A percentile compares a stretch with the other conserved stretches of the same genome.
Evolutionary conservation across 2,329 filamentous ascomycete genomes (phyloP).

Genomic region (Chaetomiaceae sp.): DNA sequence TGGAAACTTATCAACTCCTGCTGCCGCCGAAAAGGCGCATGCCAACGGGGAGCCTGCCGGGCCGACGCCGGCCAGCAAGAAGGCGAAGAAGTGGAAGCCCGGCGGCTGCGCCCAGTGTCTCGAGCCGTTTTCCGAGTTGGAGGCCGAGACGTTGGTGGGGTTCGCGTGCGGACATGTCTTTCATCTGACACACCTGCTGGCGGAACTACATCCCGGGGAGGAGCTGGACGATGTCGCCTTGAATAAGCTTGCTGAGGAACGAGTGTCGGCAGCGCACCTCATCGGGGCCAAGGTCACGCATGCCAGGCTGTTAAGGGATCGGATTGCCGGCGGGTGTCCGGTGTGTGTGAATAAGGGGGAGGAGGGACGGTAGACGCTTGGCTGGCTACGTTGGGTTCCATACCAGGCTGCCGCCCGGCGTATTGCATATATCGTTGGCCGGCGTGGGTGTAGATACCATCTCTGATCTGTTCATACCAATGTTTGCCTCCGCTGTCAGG

Average conservation of each 20-base stretch:
- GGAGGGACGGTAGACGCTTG: background rate
- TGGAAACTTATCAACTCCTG: background rate
- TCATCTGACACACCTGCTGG: conserved; percentile 68
- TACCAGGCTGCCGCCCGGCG: no score
- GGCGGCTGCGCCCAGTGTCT: conserved; percentile 59
- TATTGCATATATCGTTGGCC: background rate
- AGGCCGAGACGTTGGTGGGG: conserved; percentile 69
- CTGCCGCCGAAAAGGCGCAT: background rate
- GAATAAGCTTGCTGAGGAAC: conserved; percentile 38
- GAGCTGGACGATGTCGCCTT: conserved; percentile 43
- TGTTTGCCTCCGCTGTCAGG: background rate
- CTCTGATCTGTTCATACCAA: background rate
- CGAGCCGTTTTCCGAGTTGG: conserved; percentile 54
- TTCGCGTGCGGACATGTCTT: conserved; percentile 82
- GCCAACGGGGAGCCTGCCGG: conserved; percentile 1
- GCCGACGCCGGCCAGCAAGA: no score
- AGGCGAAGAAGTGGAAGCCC: conserved; percentile 38
- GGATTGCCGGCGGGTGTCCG: conserved; percentile 61
- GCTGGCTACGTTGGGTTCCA: no score
- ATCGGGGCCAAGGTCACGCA: conserved; percentile 87
- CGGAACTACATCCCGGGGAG: conserved; percentile 43
- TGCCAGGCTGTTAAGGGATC: conserved; percentile 70
- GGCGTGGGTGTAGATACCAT: background rate
- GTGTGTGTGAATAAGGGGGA: conserved; percentile 41
- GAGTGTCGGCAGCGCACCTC: conserved; percentile 40